Evolutionary conservation across 2,329 filamentous ascomycete genomes (phyloP).

Genomic region (Aspergillus calidoustus): DNA sequence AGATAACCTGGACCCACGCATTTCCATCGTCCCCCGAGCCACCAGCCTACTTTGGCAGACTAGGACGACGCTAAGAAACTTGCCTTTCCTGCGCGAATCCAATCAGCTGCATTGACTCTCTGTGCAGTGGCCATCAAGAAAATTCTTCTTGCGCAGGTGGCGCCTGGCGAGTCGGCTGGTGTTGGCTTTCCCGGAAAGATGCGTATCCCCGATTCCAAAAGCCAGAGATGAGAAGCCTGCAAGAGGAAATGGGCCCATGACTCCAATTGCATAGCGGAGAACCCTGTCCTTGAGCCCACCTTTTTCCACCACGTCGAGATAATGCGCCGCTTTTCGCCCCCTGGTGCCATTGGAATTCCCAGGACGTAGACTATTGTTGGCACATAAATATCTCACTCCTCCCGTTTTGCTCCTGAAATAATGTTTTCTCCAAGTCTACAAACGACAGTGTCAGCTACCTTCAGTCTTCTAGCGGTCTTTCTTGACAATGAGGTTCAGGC

Average conservation of each 20-base stretch:
- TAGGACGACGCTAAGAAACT: neutral
- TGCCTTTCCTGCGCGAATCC: neutral
- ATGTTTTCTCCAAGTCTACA: neutral
- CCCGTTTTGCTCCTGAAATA: neutral
- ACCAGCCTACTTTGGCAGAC: slow-evolving; percentile 3
- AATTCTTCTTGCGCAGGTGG: neutral
- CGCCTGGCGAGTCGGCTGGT: neutral
- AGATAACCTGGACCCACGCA: slow-evolving; percentile 10
- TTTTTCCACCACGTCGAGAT: neutral
- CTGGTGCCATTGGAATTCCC: neutral
- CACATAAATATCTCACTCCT: neutral
- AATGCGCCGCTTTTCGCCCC: slow-evolving; percentile 6
- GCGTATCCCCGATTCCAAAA: neutral
- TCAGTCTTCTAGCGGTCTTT: no score
- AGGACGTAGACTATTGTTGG: neutral
- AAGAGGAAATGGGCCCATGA: neutral
- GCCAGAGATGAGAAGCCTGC: neutral
- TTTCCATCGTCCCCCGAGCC: neutral
- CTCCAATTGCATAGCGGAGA: slow-evolving; percentile 1
- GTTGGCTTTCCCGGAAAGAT: neutral
- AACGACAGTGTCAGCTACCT: neutral
- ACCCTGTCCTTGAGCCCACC: neutral
- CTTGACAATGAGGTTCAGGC: slow-evolving; percentile 11
- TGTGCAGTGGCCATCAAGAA: neutral
- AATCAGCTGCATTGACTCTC: neutral